Evolutionary conservation across 345 rosid genomes (phyloP), one percentile per base, ranked within the genome.

Genomic region (Hirschfeldia incana): DNA sequence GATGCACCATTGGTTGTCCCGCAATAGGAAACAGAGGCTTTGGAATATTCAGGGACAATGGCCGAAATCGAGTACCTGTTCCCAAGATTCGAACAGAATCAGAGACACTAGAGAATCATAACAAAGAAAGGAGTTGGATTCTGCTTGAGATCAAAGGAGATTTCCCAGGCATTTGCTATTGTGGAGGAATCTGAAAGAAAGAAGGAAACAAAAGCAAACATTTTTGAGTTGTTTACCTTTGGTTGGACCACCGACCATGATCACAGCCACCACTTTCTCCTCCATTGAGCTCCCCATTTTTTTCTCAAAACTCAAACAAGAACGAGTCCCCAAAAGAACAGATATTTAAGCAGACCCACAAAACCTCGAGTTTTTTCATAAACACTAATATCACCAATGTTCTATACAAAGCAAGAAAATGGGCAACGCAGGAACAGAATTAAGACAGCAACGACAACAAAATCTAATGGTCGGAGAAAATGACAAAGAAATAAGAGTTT

Each of bases 181-280:
- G 16, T 1, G 36, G 63, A 27, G 33, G 8, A 30, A 36, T 9
- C 55, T 30, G 33, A 16, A n/a, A 39, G 69, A 26, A 51, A 32
- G 2, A 8, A 44, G 0, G 5, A 36, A 1, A 28, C 57, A 69
- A 79, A 62, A 73, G 69, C 58, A 26, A 60, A 61, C 2, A 4
- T 44, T 13, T 4, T 30, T 28, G 59, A 3, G 21, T 13, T 8
- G 15, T 15, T 65, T 82, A 94, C 98, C 97, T 94, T 94, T 94
- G 69, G 98, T 94, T 8, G 98, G 98, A 34, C 98, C 98, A 74
- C 97, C 97, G 77, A 94, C 98, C 97, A 94, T 91, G 86, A 92
- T 94, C 70, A 94, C 95, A 82, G 98, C 98, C 62, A 94, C 94
- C 64, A 90, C 91, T 76, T 84, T 91, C 85, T 88, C 97, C 33